phyloP scores from a whole-genome alignment of 495 filamentous ascomycete genomes.

The Hyaloscypha variabilis region DNA sequence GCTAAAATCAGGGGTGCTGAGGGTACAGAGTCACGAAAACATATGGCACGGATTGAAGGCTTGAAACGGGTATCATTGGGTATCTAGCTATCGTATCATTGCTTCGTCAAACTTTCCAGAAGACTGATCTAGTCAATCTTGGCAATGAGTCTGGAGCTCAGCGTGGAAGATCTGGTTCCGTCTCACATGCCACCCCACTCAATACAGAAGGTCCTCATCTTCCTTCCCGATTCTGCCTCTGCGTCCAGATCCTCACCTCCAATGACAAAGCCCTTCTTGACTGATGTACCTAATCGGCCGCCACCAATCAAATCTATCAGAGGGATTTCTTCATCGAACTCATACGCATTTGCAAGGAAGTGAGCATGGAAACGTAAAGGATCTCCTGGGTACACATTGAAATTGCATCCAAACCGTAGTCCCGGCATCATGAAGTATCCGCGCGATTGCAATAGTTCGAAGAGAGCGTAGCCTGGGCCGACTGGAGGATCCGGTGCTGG shows the following conservation, averaged over 20 bases:
- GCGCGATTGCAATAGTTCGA: constrained; percentile 72
- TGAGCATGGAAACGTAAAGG: constrained; percentile 93
- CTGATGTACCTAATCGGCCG: constrained; percentile 85
- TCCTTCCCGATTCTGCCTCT: constrained; percentile 31
- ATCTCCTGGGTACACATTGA: constrained; percentile 93
- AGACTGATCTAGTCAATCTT: neutral
- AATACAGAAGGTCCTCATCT: constrained; percentile 71
- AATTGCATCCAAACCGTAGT: constrained; percentile 91
- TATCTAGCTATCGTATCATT: neutral
- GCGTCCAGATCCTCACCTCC: constrained; percentile 57
- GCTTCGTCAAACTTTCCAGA: neutral
- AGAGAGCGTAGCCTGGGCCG: constrained; percentile 47
- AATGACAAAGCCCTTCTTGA: constrained; percentile 93
- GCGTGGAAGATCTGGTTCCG: neutral
- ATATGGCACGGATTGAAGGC: neutral
- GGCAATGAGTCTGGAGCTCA: neutral
- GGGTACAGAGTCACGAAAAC: neutral
- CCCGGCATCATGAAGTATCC: constrained; percentile 91
- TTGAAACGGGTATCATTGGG: neutral
- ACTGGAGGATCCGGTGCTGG: constrained; percentile 38
- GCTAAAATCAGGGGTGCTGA: neutral
- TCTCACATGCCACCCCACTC: constrained; percentile 83
- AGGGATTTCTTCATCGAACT: constrained; percentile 84
- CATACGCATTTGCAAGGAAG: constrained; percentile 76
- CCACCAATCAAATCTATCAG: constrained; percentile 83